Evolutionary conservation across 2,329 filamentous ascomycete species (phyloP).

Genomic region (Colletotrichum tabaci): DNA sequence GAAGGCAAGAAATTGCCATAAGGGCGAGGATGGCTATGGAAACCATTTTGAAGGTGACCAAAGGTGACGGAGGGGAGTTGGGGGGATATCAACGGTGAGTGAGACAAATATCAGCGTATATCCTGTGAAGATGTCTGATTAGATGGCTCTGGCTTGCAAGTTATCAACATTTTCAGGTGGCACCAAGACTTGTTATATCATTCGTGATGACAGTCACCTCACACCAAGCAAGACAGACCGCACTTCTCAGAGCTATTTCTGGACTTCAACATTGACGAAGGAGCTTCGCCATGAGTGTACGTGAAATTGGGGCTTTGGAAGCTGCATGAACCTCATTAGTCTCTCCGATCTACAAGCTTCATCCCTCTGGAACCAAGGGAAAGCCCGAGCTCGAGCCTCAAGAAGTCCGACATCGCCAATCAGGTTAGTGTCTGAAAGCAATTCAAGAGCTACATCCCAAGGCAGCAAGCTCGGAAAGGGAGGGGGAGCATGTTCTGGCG

Average conservation of each 20-base stretch:
- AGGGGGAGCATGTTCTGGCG: background rate
- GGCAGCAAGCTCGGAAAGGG: background rate
- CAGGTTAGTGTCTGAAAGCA: background rate
- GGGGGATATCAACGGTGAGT: background rate
- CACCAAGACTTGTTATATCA: background rate
- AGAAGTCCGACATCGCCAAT: conserved; percentile 29
- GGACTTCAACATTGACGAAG: background rate
- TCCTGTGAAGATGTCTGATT: background rate
- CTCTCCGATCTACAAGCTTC: background rate
- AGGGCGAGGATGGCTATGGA: conserved; percentile 1
- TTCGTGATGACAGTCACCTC: background rate
- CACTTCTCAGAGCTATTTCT: background rate
- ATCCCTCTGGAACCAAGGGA: background rate
- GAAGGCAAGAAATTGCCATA: conserved; percentile 1
- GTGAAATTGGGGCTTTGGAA: background rate
- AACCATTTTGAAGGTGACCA: background rate
- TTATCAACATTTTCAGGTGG: background rate
- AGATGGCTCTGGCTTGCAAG: background rate
- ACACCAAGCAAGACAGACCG: too few relatives aligned
- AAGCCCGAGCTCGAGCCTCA: background rate
- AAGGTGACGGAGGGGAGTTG: background rate
- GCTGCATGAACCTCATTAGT: too few relatives aligned
- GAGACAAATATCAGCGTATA: background rate
- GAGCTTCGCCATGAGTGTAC: background rate
- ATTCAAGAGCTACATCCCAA: background rate